Evolutionary conservation across 805 yeast species (phyloP).

Genomic region (Saturnispora serradocipensis): DNA sequence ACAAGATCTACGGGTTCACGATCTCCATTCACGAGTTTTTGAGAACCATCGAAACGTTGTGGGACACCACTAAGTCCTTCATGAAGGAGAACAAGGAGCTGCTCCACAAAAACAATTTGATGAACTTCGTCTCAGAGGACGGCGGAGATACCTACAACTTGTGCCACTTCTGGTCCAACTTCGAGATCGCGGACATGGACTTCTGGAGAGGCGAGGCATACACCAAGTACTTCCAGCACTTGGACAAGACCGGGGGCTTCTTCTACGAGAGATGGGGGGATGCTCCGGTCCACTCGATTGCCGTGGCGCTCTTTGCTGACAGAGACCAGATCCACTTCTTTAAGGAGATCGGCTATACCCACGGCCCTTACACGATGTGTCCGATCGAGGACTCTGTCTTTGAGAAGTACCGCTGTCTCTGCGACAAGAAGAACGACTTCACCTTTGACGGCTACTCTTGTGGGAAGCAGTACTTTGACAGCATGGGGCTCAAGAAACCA

Average conservation of each 20-base stretch:
- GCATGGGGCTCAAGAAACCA: conserved; percentile 22
- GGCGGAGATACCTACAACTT: conserved; percentile 55
- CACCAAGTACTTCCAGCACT: conserved; percentile 47
- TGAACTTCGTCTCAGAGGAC: conserved; percentile 58
- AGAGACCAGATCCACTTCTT: conserved; percentile 57
- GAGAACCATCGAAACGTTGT: conserved; percentile 47
- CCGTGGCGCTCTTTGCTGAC: conserved; percentile 52
- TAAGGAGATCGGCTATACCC: conserved; percentile 67
- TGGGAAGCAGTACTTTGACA: conserved; percentile 25
- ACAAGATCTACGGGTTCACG: conserved; percentile 59
- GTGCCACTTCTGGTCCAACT: conserved; percentile 81
- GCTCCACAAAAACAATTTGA: conserved; percentile 38
- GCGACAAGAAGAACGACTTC: conserved; percentile 33
- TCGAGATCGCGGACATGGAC: conserved; percentile 65
- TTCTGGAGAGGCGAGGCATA: conserved; percentile 55
- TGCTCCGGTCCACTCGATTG: conserved; percentile 83
- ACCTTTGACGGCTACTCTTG: conserved; percentile 30
- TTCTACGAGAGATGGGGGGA: conserved; percentile 91
- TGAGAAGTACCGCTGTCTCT: conserved; percentile 26
- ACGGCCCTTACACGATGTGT: conserved; percentile 40
- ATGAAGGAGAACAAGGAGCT: conserved; percentile 34
- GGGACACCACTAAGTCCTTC: conserved; percentile 46
- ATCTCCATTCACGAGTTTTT: conserved; percentile 54
- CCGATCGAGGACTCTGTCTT: conserved; percentile 28
- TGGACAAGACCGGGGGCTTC: conserved; percentile 68